Percentiles rank a stretch among this genome's conserved stretches.
Evolutionary conservation across 2,329 filamentous ascomycete species (phyloP).

Genomic region (Fusarium veterinarium): DNA sequence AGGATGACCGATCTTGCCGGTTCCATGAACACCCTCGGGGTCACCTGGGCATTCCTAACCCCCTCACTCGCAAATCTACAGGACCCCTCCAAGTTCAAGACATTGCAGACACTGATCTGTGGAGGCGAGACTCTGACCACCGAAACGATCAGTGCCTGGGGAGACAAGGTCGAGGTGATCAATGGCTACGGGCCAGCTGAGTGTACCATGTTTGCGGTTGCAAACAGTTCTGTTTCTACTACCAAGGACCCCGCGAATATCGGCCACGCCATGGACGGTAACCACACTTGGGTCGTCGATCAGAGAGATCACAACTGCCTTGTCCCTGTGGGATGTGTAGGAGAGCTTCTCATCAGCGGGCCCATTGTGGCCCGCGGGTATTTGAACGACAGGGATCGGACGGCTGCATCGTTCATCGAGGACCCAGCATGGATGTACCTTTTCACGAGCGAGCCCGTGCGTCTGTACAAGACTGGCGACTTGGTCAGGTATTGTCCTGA

Average conservation of each 20-base stretch:
- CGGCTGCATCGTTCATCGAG: constrained; percentile 1
- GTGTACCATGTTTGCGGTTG: constrained; percentile 22
- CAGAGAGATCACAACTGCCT: constrained; percentile 28
- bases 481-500: constrained; percentile 56
- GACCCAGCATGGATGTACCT: constrained; percentile 2
- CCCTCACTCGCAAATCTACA: constrained; percentile 42
- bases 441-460: background rate
- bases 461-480: constrained; percentile 60
- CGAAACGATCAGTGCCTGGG: constrained; percentile 33
- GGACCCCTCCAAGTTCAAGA: constrained; percentile 30
- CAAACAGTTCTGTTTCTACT: background rate
- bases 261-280: background rate
- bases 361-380: constrained; percentile 26
- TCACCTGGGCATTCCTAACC: constrained; percentile 41
- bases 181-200: constrained; percentile 44
- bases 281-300: constrained; percentile 36
- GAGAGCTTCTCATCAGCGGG: constrained; percentile 36
- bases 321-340: constrained; percentile 28
- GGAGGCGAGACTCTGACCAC: constrained; percentile 36
- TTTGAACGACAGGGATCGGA: constrained; percentile 3
- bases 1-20: constrained; percentile 15
- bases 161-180: constrained; percentile 25
- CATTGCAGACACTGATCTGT: constrained; percentile 24
- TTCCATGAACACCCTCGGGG: constrained; percentile 25
- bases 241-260: constrained; percentile 16